Percentiles rank a stretch among this genome's conserved stretches.
Conservation (phyloP, 1,284 basidiomycete genomes). For the Ceratobasidium papillatum region DNA sequence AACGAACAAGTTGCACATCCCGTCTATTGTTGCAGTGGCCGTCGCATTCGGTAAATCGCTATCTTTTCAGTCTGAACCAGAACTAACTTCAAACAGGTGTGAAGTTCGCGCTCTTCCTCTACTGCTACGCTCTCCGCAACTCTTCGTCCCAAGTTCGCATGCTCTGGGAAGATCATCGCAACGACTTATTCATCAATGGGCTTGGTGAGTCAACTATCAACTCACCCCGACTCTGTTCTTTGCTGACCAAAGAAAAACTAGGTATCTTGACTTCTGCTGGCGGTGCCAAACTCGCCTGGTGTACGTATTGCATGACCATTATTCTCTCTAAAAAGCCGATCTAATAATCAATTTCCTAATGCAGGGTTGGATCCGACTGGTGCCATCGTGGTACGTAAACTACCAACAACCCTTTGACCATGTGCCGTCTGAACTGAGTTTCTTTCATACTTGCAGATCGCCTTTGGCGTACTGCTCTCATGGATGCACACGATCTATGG, state of each 20-base stretch:
- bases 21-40: conserved; percentile 83
- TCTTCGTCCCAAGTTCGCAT: conserved; percentile 91
- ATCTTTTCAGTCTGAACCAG: background rate
- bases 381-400: conserved; percentile 75
- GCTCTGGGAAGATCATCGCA: conserved; percentile 95
- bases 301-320: conserved; percentile 63
- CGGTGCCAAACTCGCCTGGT: conserved; percentile 87
- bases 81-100: conserved; percentile 61
- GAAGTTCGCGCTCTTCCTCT: conserved; percentile 87
- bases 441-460: conserved; percentile 64
- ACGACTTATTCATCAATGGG: conserved; percentile 85
- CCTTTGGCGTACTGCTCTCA: conserved; percentile 78
- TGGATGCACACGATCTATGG: conserved; percentile 81
- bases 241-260: conserved; percentile 55
- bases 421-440: conserved; percentile 42
- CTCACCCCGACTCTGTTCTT: background rate
- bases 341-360: no score
- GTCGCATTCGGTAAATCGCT: conserved; percentile 73
- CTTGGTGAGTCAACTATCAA: conserved; percentile 61
- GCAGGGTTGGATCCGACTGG: conserved; percentile 82
- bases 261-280: conserved; percentile 91
- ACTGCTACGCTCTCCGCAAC: conserved; percentile 80
- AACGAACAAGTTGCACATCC: conserved; percentile 79
- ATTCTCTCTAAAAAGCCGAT: conserved; percentile 11
- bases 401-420: background rate